Base-by-base conservation (phyloP, 2,329 filamentous ascomycete genomes). In the Diaporthe longicolla region DNA sequence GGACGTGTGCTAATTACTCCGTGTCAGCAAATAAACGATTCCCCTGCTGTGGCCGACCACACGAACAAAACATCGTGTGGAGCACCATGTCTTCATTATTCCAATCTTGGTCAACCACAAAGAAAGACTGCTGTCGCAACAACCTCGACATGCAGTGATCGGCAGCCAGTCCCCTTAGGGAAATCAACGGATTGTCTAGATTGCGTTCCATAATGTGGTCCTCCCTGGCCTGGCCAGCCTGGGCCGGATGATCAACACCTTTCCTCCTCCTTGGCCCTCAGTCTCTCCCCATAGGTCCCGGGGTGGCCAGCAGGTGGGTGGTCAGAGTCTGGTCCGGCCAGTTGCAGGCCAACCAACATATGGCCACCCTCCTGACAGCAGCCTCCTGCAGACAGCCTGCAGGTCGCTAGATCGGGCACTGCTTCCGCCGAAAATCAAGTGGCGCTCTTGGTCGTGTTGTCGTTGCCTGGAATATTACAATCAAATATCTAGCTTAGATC, bases 371-470 rank as follows among this genome's bases (percentile, higher is more conserved):
- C 59, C 73, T 74, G 73, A 74, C 73, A 43, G 57, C 66, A 37
- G 45, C 70, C 35, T 61, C 70, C 69, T 74, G 73, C 69, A 72
- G 52, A 48, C 35, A 26, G 71, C 32, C 59, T 74, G 73, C 70
- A 68, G 10, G 24, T 58, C 24, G 69, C 70, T 66, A 17, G 57
- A 73, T 57, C n/a, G 35, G 57, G 66, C 26, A 26, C 65, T 24
- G 35, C 32, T 37, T 70, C 40, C 57, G 55, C 24, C 29, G 35
- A 21, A 26, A 57, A 52, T 9, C 52, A 3, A 29, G 37, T 32
- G 55, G 35, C 52, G 45, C 29, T n/a, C 29, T 21, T 19, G 13
- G 15, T 55, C 21, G 48, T 19, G 48, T 13, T 26, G 48, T 19
- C 59, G n/a, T 32, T n/a, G 32, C 11, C 17, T 24, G 48, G 48